phyloP scores from a whole-genome alignment of 129 eudicot species.

The Rutidosis leptorrhynchoides region DNA sequence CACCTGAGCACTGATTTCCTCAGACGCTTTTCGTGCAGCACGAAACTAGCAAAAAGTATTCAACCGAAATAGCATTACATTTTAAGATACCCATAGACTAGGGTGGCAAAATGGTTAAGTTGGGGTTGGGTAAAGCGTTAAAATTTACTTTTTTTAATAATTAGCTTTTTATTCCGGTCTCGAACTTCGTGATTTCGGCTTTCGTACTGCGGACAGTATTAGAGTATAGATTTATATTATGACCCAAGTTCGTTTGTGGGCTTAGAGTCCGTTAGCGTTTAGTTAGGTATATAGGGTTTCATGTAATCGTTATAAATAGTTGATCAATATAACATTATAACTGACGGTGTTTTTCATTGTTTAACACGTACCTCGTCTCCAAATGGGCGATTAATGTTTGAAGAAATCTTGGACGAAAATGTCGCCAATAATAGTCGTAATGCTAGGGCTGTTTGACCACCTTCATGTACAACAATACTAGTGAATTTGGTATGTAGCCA shows the following conservation, averaged over 20 bases:
- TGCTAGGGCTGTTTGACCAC: constrained; percentile 87
- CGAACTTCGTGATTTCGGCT: too few relatives aligned
- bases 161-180: too few relatives aligned
- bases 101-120: neutral
- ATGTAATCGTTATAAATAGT: too few relatives aligned
- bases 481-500: constrained; percentile 11
- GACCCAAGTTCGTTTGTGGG: too few relatives aligned
- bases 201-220: too few relatives aligned
- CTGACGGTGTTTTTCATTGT: too few relatives aligned
- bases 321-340: too few relatives aligned
- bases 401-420: constrained; percentile 75
- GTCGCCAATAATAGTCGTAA: constrained; percentile 67
- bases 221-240: too few relatives aligned
- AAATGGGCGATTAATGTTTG: constrained; percentile 75
- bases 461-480: constrained; percentile 28
- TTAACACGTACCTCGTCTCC: constrained; percentile 96
- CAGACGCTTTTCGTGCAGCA: constrained; percentile 77
- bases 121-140: neutral
- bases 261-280: too few relatives aligned
- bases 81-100: neutral
- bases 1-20: constrained; percentile 85
- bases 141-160: too few relatives aligned
- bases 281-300: too few relatives aligned
- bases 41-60: constrained; percentile 53
- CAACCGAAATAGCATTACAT: neutral